phyloP scores from a whole-genome alignment of 2,329 filamentous ascomycete genomes.

The Aureobasidium vineae region DNA sequence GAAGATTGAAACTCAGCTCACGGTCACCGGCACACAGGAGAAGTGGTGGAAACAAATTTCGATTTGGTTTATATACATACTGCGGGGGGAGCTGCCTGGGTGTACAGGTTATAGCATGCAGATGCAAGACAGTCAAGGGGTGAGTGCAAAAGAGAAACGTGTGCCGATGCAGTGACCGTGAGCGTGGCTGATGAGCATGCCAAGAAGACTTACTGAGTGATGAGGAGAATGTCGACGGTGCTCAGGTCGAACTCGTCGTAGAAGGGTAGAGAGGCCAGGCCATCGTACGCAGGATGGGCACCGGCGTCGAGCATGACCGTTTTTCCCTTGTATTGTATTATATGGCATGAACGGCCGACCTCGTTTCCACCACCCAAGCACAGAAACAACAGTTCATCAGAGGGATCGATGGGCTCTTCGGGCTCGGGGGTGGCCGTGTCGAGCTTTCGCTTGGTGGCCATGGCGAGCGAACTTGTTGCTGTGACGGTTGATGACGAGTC shows the following conservation, averaged over 20 bases:
- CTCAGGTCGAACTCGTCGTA: slow-evolving; percentile 99
- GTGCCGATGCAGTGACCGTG: slow-evolving; percentile 25
- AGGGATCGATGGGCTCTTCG: slow-evolving; percentile 86
- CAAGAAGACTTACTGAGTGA: slow-evolving; percentile 87
- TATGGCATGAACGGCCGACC: slow-evolving; percentile 94
- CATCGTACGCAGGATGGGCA: slow-evolving; percentile 94
- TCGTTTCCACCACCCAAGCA: slow-evolving; percentile 95
- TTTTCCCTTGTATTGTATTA: slow-evolving; percentile 98
- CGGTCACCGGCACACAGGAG: slow-evolving; percentile 27
- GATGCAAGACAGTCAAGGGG: slow-evolving; percentile 1
- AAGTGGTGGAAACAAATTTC: slow-evolving; percentile 30
- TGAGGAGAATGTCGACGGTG: slow-evolving; percentile 92
- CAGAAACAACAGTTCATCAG: slow-evolving; percentile 91
- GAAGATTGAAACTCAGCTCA: neutral
- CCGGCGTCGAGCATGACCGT: slow-evolving; percentile 99
- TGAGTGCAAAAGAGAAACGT: neutral
- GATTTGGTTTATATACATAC: slow-evolving; percentile 39
- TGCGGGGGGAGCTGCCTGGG: slow-evolving; percentile 13
- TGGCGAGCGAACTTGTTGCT: slow-evolving; percentile 42
- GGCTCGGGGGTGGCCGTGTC: slow-evolving; percentile 63
- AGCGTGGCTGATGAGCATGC: neutral
- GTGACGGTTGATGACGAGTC: neutral
- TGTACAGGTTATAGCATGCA: slow-evolving; percentile 7
- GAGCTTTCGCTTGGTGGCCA: slow-evolving; percentile 94
- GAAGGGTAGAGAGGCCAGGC: slow-evolving; percentile 88